Evolutionary conservation across 2,329 filamentous ascomycete genomes (phyloP).

Genomic region (Mollisia scopiformis): DNA sequence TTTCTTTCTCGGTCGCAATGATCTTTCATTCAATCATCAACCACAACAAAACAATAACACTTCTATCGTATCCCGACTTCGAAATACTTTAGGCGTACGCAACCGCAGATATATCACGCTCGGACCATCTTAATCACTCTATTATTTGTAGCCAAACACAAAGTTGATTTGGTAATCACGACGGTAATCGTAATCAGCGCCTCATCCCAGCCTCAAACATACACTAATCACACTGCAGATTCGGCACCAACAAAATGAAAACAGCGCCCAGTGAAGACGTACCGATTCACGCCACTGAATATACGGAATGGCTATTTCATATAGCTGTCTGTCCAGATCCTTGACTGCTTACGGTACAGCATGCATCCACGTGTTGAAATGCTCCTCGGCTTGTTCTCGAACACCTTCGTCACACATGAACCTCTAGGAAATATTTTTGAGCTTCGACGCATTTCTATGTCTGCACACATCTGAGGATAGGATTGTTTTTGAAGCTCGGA

Average conservation of each 20-base stretch:
- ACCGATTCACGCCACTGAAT: not conserved
- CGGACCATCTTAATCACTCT: no score
- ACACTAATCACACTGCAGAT: not conserved
- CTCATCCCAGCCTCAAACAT: no score
- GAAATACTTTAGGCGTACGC: no score
- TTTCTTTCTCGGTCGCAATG: no score
- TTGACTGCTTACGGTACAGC: not conserved
- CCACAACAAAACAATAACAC: no score
- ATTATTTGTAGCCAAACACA: no score
- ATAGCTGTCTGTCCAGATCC: not conserved
- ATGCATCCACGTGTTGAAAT: not conserved
- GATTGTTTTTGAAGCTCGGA: not conserved
- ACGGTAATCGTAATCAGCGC: no score
- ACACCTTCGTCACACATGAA: not conserved
- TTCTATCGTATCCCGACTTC: no score
- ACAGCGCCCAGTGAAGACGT: not conserved
- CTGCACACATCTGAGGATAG: not conserved
- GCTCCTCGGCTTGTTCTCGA: not conserved
- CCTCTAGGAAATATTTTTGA: not conserved
- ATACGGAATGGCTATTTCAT: not conserved
- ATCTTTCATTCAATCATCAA: no score
- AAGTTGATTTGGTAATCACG: no score
- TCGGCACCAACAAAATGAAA: not conserved
- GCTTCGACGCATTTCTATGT: not conserved
- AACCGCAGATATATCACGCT: no score